Conservation (phyloP, 176 grass and related monocot genomes). For the Phyllostachys edulis region DNA sequence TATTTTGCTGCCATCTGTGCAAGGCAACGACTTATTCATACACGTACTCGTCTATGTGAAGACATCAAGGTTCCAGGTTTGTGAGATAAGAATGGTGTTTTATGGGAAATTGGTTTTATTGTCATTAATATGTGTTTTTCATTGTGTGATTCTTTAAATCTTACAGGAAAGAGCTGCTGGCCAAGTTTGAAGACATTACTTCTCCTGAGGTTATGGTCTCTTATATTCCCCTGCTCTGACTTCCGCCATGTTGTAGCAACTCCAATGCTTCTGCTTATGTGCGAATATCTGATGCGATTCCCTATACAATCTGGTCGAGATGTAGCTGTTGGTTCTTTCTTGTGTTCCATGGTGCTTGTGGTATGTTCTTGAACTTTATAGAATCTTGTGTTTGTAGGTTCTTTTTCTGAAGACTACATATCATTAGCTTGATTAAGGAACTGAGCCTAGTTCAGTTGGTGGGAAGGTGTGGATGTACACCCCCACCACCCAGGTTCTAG, state of each 20-base stretch:
- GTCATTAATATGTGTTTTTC: neutral
- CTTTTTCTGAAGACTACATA: neutral
- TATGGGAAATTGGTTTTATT: slow-evolving; percentile 32
- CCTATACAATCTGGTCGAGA: slow-evolving; percentile 78
- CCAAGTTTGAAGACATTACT: slow-evolving; percentile 85
- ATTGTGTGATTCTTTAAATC: slow-evolving; percentile 23
- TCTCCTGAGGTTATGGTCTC: slow-evolving; percentile 89
- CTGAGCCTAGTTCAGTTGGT: too few species aligned
- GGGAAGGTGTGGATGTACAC: too few species aligned
- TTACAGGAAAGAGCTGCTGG: slow-evolving; percentile 80
- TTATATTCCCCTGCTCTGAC: slow-evolving; percentile 87
- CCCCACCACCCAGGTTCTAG: too few species aligned
- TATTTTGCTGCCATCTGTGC: slow-evolving; percentile 98
- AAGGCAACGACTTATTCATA: slow-evolving; percentile 69
- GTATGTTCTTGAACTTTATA: slow-evolving; percentile 43
- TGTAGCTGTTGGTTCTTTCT: slow-evolving; percentile 82
- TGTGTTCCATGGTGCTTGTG: slow-evolving; percentile 85
- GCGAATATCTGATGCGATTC: slow-evolving; percentile 89
- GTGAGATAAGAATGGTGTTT: slow-evolving; percentile 28
- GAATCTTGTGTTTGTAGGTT: slow-evolving; percentile 2
- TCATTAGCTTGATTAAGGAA: neutral
- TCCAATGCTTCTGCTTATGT: slow-evolving; percentile 80
- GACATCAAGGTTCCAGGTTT: slow-evolving; percentile 81
- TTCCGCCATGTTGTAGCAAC: slow-evolving; percentile 87
- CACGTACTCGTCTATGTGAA: slow-evolving; percentile 63